Conservation (phyloP, 345 rosid species). For the Rhodamnia argentea region DNA sequence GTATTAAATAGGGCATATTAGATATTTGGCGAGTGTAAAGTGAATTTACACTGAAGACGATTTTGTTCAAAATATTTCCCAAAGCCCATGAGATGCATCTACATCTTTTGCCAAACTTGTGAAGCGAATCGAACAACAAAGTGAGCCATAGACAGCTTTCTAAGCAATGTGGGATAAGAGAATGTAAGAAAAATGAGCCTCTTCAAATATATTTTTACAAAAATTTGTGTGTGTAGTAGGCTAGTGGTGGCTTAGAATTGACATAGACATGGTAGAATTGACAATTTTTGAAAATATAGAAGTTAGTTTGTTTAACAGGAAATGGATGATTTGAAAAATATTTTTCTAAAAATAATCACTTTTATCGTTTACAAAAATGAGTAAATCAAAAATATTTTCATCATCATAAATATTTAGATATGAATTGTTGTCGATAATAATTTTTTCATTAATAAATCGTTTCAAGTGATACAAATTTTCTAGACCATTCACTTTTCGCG, state of each 20-base stretch:
- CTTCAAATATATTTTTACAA: background rate
- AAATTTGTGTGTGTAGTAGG: background rate
- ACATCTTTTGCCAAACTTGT: background rate
- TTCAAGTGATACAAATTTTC: no score
- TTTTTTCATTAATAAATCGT: no score
- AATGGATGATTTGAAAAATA: no score
- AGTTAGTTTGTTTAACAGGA: no score
- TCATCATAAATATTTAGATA: no score
- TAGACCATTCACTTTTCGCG: no score
- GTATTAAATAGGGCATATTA: background rate
- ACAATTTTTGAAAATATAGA: background rate
- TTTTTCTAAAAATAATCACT: no score
- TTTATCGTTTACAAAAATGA: no score
- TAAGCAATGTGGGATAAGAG: background rate
- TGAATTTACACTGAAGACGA: background rate
- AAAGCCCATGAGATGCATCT: background rate
- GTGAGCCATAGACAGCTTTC: background rate
- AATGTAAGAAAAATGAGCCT: background rate
- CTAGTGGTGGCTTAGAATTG: background rate
- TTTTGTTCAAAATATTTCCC: background rate
- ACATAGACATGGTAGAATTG: background rate
- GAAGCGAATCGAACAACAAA: background rate
- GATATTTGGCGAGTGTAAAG: background rate
- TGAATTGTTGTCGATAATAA: no score
- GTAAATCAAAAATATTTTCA: no score